Conservation (phyloP, 805 yeast genomes). For the Blastobotrys parvus region DNA sequence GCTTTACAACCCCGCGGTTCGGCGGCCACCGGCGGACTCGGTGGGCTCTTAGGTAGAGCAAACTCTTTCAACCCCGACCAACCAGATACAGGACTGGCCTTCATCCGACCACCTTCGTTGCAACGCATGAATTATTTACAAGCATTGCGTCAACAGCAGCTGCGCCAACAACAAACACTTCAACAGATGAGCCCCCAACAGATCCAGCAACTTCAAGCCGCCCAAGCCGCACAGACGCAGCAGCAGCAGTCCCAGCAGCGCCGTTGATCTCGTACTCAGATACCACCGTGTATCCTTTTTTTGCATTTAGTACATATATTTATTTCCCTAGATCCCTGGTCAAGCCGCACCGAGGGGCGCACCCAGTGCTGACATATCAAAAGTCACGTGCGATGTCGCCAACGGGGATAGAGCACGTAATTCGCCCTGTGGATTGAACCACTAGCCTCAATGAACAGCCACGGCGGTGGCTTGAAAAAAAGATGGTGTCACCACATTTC, state of each 20-base stretch:
- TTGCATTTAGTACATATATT: background rate
- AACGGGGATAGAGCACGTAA: background rate
- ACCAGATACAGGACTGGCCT: conserved; percentile 43
- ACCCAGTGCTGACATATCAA: too few relatives aligned
- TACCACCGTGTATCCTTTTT: background rate
- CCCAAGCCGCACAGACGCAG: conserved; percentile 8
- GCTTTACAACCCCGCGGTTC: conserved; percentile 48
- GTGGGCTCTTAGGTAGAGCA: conserved; percentile 74
- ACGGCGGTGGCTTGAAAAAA: background rate
- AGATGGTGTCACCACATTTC: too few relatives aligned
- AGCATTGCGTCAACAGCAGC: conserved; percentile 3
- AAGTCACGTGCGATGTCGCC: background rate
- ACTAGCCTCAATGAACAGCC: background rate
- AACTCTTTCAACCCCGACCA: conserved; percentile 67
- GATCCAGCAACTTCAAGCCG: conserved; percentile 10
- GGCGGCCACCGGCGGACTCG: conserved; percentile 50
- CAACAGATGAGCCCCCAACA: background rate
- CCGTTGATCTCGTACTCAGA: conserved; percentile 10
- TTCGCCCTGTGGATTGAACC: background rate
- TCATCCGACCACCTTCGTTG: conserved; percentile 27
- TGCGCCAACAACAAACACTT: conserved; percentile 11
- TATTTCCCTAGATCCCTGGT: background rate
- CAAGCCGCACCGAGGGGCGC: too few relatives aligned
- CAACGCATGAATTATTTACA: conserved; percentile 8
- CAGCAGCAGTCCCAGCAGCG: conserved; percentile 15